Evolutionary conservation across 106 monocot genomes (phyloP), one percentile per base, ranked within the genome.

Genomic region (Narthecium ossifragum): DNA sequence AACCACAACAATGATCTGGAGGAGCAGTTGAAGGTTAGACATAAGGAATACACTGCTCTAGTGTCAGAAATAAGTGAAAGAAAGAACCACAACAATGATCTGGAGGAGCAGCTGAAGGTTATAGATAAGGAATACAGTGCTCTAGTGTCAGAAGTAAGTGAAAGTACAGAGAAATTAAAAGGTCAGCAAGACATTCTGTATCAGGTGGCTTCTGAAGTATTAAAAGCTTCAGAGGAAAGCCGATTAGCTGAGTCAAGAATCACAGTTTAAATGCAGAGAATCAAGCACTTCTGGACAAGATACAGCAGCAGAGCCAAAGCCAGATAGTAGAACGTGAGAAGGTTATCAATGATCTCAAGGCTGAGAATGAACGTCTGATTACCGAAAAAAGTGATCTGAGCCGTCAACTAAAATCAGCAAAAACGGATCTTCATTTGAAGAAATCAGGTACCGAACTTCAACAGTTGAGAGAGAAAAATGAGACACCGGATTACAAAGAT

Each of bases 41-140:
- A 63, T 34, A 50, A 81, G 29, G 55, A 81, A 34, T 75, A 63
- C 33, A 69, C 31, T n/a, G 51, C 83, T n/a, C n/a, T n/a, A n/a
- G n/a, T n/a, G n/a, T n/a, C n/a, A n/a, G n/a, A n/a, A n/a, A n/a
- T n/a, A n/a, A n/a, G n/a, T n/a, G n/a, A n/a, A n/a, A n/a, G n/a
- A n/a, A n/a, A 26, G 31, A 54, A 56, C 30, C 55, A 30, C 22
- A 73, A 57, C 29, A 41, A 37, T 41, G 70, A 61, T 60, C 22
- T 88, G 55, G 69, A 70, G 25, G 49, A 69, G 29, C 53, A 75
- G 46, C 70, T 14, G 46, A 31, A 59, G 17, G 52, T 78, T 34
- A 71, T 31, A 49, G 61, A 63, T 34, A 50, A 81, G 29, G 55
- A 81, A 34, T 75, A 63, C 33, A 69, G 26, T n/a, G 51, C 83